Percentiles rank a stretch among this genome's conserved stretches.
Conservation (phyloP, 768 basidiomycete species). For the Gymnopilus dilepis region DNA sequence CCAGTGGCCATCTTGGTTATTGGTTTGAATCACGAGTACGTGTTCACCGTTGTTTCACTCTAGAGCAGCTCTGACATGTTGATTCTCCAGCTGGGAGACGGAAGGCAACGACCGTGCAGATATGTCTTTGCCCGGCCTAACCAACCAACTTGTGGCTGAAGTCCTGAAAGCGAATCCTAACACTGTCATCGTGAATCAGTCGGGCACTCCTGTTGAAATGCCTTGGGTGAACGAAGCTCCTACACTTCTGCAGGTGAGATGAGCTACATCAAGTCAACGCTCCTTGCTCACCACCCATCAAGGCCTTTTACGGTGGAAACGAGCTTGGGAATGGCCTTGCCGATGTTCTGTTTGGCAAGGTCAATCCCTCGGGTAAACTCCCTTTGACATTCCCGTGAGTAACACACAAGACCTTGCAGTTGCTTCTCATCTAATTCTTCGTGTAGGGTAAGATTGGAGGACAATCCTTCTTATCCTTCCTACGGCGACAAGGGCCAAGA, state of each 20-base stretch:
- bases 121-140: conserved; percentile 54
- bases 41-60: not conserved
- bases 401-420: not conserved
- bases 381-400: conserved; percentile 59
- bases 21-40: conserved; percentile 60
- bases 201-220: conserved; percentile 57
- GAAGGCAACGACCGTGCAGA: conserved; percentile 63
- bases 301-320: conserved; percentile 62
- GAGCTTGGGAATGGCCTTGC: conserved; percentile 62
- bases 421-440: not conserved
- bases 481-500: conserved; percentile 49
- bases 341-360: conserved; percentile 63
- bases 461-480: conserved; percentile 54
- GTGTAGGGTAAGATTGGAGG: conserved; percentile 51
- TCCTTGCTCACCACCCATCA: not conserved
- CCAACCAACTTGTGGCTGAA: conserved; percentile 54
- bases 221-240: conserved; percentile 52
- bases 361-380: conserved; percentile 63
- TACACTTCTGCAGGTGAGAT: conserved; percentile 45
- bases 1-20: conserved; percentile 53
- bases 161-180: conserved; percentile 57
- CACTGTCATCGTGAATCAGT: conserved; percentile 62
- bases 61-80: not conserved
- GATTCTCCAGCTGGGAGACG: conserved; percentile 46
- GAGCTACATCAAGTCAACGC: not conserved